Conservation (phyloP, 2,329 filamentous ascomycete species). For the Dichotomopilus funicola region DNA sequence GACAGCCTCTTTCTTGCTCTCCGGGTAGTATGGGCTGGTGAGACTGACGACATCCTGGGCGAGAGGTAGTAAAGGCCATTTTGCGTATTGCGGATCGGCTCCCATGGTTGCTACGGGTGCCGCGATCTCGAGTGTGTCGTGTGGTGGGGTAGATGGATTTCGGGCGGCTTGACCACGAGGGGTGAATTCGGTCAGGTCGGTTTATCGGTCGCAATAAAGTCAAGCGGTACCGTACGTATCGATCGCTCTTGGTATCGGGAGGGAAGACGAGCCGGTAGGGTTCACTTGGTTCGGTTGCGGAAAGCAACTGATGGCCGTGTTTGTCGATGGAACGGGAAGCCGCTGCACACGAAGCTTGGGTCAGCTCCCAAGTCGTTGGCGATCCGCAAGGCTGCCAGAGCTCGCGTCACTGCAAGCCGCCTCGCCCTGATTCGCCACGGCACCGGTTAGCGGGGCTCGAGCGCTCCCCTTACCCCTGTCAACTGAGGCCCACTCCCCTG, state of each 20-base stretch:
- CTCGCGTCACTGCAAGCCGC: slow-evolving; percentile 17
- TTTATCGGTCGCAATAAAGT: neutral
- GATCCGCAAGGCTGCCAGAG: slow-evolving; percentile 22
- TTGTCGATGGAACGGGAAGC: slow-evolving; percentile 9
- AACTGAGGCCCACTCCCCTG: neutral
- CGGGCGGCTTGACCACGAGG: neutral
- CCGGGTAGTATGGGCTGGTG: slow-evolving; percentile 69
- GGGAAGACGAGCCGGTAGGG: no score
- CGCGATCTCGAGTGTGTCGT: neutral
- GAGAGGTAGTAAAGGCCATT: slow-evolving; percentile 75
- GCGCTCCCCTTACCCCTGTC: neutral
- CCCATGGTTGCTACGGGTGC: slow-evolving; percentile 49
- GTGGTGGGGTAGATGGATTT: neutral
- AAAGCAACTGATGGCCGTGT: neutral
- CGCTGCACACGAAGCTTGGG: slow-evolving; percentile 9
- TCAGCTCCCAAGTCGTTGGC: slow-evolving; percentile 1
- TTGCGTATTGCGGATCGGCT: slow-evolving; percentile 77
- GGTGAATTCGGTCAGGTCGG: no score
- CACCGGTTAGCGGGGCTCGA: neutral
- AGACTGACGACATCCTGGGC: slow-evolving; percentile 82
- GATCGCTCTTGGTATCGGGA: no score
- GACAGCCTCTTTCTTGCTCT: slow-evolving; percentile 60
- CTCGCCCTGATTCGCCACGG: slow-evolving; percentile 2
- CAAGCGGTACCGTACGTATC: no score
- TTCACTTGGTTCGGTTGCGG: neutral